phyloP scores from a whole-genome alignment of 169 alveolate species.

The Nephromyces sp. region DNA sequence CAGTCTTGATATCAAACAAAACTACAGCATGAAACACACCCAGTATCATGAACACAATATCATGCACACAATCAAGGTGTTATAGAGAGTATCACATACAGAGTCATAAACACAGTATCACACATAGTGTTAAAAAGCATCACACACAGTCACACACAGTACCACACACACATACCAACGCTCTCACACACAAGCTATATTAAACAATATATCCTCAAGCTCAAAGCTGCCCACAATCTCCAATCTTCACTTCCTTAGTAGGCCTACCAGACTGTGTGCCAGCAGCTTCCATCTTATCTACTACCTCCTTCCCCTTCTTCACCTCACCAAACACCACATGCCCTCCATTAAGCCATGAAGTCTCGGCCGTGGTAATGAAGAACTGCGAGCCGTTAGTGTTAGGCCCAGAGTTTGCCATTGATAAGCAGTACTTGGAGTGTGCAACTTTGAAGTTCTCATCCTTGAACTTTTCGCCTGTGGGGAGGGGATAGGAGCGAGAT shows the following conservation, averaged over 20 bases:
- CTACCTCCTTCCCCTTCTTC: slow-evolving; percentile 78
- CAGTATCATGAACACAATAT: too few relatives aligned
- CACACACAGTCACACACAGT: too few relatives aligned
- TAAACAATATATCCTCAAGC: too few relatives aligned
- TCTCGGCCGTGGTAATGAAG: slow-evolving; percentile 91
- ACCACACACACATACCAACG: too few relatives aligned
- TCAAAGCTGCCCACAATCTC: slow-evolving; percentile 92
- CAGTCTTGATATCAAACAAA: too few relatives aligned
- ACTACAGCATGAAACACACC: too few relatives aligned
- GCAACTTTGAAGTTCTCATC: slow-evolving; percentile 86
- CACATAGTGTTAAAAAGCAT: too few relatives aligned
- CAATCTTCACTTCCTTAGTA: slow-evolving; percentile 66
- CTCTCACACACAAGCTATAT: too few relatives aligned
- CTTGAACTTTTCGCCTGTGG: slow-evolving; percentile 72
- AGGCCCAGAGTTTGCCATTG: slow-evolving; percentile 91
- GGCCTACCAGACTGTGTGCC: slow-evolving; percentile 84
- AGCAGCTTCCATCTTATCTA: slow-evolving; percentile 77
- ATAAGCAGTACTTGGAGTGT: slow-evolving; percentile 84
- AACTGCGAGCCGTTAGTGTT: slow-evolving; percentile 94
- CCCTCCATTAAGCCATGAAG: slow-evolving; percentile 93
- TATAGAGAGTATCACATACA: too few relatives aligned
- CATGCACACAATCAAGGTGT: too few relatives aligned
- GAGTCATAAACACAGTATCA: too few relatives aligned
- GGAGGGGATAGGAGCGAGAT: too few relatives aligned
- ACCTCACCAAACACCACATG: slow-evolving; percentile 98